Base-by-base conservation (phyloP, 2,329 filamentous ascomycete species). In the Colletotrichum chlorophyti region DNA sequence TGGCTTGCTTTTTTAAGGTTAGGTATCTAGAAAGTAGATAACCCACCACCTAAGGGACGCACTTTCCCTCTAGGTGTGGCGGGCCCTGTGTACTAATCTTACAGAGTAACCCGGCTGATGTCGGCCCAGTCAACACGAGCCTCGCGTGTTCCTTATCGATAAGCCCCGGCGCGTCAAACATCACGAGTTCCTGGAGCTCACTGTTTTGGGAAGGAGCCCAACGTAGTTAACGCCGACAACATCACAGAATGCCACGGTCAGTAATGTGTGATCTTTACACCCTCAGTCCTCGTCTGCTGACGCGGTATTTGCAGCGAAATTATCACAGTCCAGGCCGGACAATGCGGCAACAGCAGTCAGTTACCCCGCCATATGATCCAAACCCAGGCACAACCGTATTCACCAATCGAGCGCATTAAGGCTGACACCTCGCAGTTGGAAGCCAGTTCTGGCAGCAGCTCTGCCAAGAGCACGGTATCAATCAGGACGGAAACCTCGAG, bases 371-470 rank as follows among this genome's bases (percentile, higher is more conserved):
- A 55, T 52, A 48, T n/a, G 17, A 34, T 48, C 23, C 29, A 19
- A 21, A 10, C 31, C 21, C 29, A 32, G 45, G 45, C 38, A 21
- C 19, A 19, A 17, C 15, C 32, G 15, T 14, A 43, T 29, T 9
- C 10, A 50, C 29, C 42, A 12, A 21, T 31, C 31, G 42, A 11
- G 21, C 14, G 19, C 7, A 42, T 45, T 14, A 24, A 21, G 9
- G 51, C 74, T 80, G 64, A 79, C 67, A 47, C 14, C 51, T 23
- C 60, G 34, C 69, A 97, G 93, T 98, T 74, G 95, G 95, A 60
- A 94, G 91, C 70, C 92, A 98, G 73, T 99, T 99, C 79, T 99
- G 95, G 95, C 94, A 98, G 75, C 95, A 98, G 78, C 86, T 98
- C 60, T 99, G 95, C 76, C 90, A 94, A 73, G 95, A 99, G 77